Evolutionary conservation across 2,329 filamentous ascomycete species (phyloP).

Genomic region (Xylariales sp.): DNA sequence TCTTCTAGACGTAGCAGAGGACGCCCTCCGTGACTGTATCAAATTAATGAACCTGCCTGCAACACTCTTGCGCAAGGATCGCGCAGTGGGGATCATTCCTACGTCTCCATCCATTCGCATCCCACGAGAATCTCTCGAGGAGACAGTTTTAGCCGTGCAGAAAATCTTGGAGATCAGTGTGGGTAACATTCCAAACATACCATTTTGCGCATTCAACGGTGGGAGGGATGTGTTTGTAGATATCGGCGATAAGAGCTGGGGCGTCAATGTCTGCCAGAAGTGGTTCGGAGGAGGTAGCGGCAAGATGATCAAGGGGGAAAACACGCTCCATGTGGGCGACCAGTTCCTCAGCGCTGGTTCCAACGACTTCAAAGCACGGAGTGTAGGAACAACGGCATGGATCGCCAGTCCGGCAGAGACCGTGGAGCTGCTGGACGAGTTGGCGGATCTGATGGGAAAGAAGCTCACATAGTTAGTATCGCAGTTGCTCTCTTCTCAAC

Average conservation of each 20-base stretch:
- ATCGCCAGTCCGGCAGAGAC: constrained; percentile 92
- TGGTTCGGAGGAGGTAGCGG: constrained; percentile 60
- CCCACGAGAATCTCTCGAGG: constrained; percentile 84
- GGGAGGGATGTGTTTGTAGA: constrained; percentile 98
- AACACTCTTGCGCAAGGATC: constrained; percentile 78
- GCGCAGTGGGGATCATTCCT: constrained; percentile 75
- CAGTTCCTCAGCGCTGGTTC: constrained; percentile 93
- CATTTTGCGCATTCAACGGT: constrained; percentile 97
- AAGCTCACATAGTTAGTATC: constrained; percentile 26
- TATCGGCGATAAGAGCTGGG: constrained; percentile 97
- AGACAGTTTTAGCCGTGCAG: constrained; percentile 91
- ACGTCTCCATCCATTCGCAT: constrained; percentile 61
- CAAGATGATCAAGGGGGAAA: constrained; percentile 59
- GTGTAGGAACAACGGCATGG: constrained; percentile 94
- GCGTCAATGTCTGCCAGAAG: constrained; percentile 85
- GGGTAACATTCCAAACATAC: constrained; percentile 51
- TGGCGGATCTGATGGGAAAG: constrained; percentile 55
- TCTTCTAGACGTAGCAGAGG: constrained; percentile 86
- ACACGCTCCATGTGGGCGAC: constrained; percentile 91
- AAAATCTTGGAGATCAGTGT: constrained; percentile 81
- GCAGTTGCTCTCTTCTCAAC: no score
- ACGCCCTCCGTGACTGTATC: constrained; percentile 76
- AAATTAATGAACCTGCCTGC: constrained; percentile 76
- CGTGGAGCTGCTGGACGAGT: constrained; percentile 81
- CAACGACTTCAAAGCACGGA: constrained; percentile 93